Conservation (phyloP, 495 filamentous ascomycete genomes). For the Oleoguttula mirabilis region DNA sequence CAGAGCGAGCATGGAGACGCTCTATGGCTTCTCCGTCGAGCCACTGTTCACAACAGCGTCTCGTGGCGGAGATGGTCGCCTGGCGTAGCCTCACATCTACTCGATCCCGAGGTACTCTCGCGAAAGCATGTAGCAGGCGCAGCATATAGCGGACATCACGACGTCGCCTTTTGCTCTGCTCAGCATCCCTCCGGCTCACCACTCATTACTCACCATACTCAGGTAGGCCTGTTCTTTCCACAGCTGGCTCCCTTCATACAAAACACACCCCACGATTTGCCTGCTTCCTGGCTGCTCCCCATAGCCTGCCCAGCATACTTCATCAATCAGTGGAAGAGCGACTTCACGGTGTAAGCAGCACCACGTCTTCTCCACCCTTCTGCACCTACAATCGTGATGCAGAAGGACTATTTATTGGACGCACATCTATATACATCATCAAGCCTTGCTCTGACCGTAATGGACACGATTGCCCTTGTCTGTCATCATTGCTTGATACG, state of each 20-base stretch:
- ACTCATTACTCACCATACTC: neutral
- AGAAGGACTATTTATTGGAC: conserved; percentile 29
- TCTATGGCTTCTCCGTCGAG: conserved; percentile 12
- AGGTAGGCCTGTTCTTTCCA: neutral
- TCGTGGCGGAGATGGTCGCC: neutral
- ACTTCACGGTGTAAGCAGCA: conserved; percentile 30
- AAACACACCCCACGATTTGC: conserved; percentile 28
- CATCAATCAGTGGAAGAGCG: conserved; percentile 30
- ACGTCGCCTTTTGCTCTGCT: neutral
- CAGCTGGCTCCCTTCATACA: neutral
- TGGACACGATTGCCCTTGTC: too few relatives aligned
- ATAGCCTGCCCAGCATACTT: conserved; percentile 32
- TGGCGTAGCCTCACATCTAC: neutral
- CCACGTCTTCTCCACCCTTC: conserved; percentile 33
- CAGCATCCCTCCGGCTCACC: neutral
- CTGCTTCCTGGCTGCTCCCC: conserved; percentile 26
- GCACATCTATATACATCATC: too few relatives aligned
- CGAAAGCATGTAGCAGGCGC: too few relatives aligned
- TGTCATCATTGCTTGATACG: too few relatives aligned
- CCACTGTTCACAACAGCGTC: neutral
- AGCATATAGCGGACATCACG: too few relatives aligned
- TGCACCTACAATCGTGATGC: conserved; percentile 15
- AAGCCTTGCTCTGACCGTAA: too few relatives aligned
- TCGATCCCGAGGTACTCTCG: too few relatives aligned
- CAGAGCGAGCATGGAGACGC: conserved; percentile 20